Evolutionary conservation across 768 basidiomycete genomes (phyloP).

Genomic region (Boletus subparvulus): DNA sequence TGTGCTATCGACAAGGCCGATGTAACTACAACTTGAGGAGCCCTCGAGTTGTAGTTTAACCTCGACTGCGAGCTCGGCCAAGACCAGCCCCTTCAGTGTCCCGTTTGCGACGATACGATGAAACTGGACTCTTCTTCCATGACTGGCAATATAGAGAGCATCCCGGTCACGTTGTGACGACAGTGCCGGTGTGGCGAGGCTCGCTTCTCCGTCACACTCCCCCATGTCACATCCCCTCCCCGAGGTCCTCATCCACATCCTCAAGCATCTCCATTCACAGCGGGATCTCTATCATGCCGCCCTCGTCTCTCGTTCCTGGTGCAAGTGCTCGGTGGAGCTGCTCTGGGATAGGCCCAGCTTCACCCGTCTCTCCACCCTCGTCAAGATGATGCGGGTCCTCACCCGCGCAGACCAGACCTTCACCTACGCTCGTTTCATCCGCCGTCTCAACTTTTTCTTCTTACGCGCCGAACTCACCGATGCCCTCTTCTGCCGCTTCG

Average conservation of each 20-base stretch:
- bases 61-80: no score
- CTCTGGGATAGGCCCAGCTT: slow-evolving; percentile 92
- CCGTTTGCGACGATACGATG: no score
- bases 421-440: slow-evolving; percentile 83
- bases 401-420: slow-evolving; percentile 68
- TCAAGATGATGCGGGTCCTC: slow-evolving; percentile 76
- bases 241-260: slow-evolving; percentile 90
- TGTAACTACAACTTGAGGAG: no score
- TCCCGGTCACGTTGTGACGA: no score
- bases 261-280: slow-evolving; percentile 75
- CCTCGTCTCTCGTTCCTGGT: slow-evolving; percentile 89
- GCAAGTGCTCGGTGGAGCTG: slow-evolving; percentile 92
- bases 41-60: no score
- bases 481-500: slow-evolving; percentile 67
- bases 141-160: no score
- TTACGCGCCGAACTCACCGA: slow-evolving; percentile 71
- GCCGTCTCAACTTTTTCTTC: slow-evolving; percentile 84
- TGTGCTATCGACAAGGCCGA: no score
- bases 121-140: no score
- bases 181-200: no score
- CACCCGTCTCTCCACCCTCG: slow-evolving; percentile 63
- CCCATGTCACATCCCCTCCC: slow-evolving; percentile 75
- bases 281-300: slow-evolving; percentile 73
- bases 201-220: slow-evolving; percentile 38
- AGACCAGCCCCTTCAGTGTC: no score